Base-by-base conservation (phyloP, 2,329 filamentous ascomycete species). In the Sclerotinia borealis region DNA sequence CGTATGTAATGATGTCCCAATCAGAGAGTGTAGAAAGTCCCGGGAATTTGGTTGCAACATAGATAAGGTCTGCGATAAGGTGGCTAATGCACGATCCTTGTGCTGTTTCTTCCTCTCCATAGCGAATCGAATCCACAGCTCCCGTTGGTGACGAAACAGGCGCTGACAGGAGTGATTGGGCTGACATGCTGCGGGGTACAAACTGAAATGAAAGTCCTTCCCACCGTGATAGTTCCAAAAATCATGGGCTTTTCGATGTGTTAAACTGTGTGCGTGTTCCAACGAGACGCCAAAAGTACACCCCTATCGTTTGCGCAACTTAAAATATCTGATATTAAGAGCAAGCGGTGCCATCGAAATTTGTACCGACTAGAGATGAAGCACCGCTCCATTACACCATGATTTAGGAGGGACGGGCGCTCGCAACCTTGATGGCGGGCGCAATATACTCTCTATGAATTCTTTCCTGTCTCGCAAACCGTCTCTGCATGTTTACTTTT, bases 21-120 rank as follows among this genome's bases (percentile, higher is more conserved):
- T 58, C 54, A 47, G 41, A 34, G 15, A 34, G 27, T 29, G 37
- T 36, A 34, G 29, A 3, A 29, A 34, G 17, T 45, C 41, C 54
- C 54, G 29, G 15, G 7, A 45, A 41, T 58, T 58, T 58, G 54
- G 54, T 58, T 19, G 7, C 4, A 17, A 25, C 22, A 22, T 19
- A 19, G 52, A 43, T 55, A 45, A 41, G 52, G 3, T n/a, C 43
- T 39, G 25, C 29, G 54, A 58, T 58, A 58, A 58, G 29, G 29
- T 45, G n/a, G 19, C 37, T 56, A 34, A 56, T 56, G 37, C 52
- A 56, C 27, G 29, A 58, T 45, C 54, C 54, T 34, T 45, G 54
- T 56, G 10, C 19, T 41, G 43, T 25, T 22, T 10, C n/a, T 25
- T 39, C n/a, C n/a, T n/a, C n/a, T n/a, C n/a, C 54, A 56, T 45